Base-by-base conservation (phyloP, 129 eudicot genomes). In the Lactuca sativa region DNA sequence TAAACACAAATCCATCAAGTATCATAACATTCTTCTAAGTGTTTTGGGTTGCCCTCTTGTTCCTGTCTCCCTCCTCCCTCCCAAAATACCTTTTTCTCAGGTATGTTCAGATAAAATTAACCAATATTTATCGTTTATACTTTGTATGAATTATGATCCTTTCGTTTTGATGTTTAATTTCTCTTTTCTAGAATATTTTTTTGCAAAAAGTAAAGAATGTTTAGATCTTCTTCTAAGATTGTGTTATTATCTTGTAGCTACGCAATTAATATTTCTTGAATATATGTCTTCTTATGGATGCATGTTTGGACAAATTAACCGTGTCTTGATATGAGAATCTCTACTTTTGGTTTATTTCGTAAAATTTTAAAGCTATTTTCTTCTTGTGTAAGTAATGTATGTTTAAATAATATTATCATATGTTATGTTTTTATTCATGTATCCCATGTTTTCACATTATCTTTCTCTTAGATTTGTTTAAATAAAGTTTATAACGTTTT, bases 1-100 rank as follows among this genome's bases (percentile, higher is more conserved):
- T 70, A 93, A 86, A 65, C 83, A 96, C 73, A 88, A 88, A 70
- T 88, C 96, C 62, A 82, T 15, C 57, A 77, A 81, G 36, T 60
- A 93, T 70, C 92, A 89, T 80, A 89, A 82, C 55, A 66, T 89
- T 72, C 95, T 93, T 59, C 59, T 93, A 7, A 89, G 97, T 74
- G 98, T 93, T 78, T 82, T 93, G 66, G 99, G 91, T 16, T 93
- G 97, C 81, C 99, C 99, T 69, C 95, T 93, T 10, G 85, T 86
- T 38, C 98, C 98, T 53, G 79, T 92, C 55, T 85, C 99, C 14
- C 34, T 80, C 33, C 67, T 84, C 44, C 65, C 71, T 59, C 84
- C 83, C 15, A 57, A 40, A 51, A 70, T 71, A 12, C 61, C 84
- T 66, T 16, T 38, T 63, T 56, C 56, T 37, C 85, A 81, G 78